Evolutionary conservation across 192 early-diverging fungal species (phyloP), one percentile per base, ranked within the genome.

Genomic region (Coemansia interrupta): DNA sequence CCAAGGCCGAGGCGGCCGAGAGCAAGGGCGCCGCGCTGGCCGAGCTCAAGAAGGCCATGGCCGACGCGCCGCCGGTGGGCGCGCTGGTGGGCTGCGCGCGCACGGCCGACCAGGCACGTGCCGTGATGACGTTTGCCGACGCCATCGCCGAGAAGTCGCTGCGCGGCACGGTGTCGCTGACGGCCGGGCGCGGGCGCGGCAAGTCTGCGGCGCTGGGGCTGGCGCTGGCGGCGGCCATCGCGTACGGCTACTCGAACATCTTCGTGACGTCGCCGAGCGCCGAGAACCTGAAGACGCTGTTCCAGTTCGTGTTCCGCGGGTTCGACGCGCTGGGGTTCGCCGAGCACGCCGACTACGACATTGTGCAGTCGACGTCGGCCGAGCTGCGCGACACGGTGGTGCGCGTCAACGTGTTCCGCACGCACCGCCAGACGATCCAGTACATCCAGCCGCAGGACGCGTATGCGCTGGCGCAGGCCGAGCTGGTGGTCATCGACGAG

Each of bases 301-400:
- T 99, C 63, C 92, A 96, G 80, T 97, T 97, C 82, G 83, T 99
- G 6, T 96, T 99, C 83, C 93, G 94, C 73, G 93, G 91, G 15
- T 96, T 99, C 61, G 95, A 99, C 73, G 94, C 94, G 18, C 84
- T 99, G 49, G 89, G 91, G n/a, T 99, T 96, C 66, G 91, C 96
- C 62, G 96, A 99, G 71, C 96, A 99, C 72, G 80, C 95, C 70
- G 96, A 99, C 81, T 99, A 99, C 58, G 93, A 97, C 70, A 95
- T 99, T 66, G 84, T 97, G n/a, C 96, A 97, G 80, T 92, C 90
- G 15, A 96, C 93, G 59, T 94, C 96, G 78, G 92, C 94, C 14
- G 93, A 88, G 12, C 92, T 95, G 74, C 90, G 94, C 68, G 94
- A 95, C 64, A 90, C 93, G 13, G 89, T 99, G 32, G 96, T 99